Evolutionary conservation across 345 rosid species (phyloP).

Genomic region (Nasturtium officinale): DNA sequence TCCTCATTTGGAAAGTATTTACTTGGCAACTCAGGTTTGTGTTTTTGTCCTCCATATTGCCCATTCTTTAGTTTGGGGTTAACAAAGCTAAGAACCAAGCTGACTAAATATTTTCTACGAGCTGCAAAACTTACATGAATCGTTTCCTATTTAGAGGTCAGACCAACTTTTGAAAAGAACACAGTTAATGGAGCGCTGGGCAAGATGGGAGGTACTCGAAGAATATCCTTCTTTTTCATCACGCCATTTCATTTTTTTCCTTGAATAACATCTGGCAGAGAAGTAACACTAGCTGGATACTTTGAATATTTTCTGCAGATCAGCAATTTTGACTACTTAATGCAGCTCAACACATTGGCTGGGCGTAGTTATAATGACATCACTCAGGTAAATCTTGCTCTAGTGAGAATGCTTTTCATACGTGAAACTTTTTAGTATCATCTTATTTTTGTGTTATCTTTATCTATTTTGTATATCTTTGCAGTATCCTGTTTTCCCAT

Average conservation of each 20-base stretch:
- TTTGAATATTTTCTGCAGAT: constrained; percentile 57
- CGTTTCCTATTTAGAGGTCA: constrained; percentile 62
- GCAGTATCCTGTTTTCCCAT: constrained; percentile 99
- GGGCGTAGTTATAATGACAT: constrained; percentile 98
- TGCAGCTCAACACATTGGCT: constrained; percentile 92
- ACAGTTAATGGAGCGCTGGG: constrained; percentile 93
- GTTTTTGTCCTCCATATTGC: background rate
- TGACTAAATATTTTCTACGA: background rate
- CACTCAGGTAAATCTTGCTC: constrained; percentile 65
- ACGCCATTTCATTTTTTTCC: background rate
- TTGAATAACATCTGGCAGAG: constrained; percentile 14
- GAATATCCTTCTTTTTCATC: constrained; percentile 23
- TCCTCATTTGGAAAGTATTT: constrained; percentile 75
- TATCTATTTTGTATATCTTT: constrained; percentile 36
- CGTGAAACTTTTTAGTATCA: background rate
- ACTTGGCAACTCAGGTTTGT: constrained; percentile 87
- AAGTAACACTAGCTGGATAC: constrained; percentile 24
- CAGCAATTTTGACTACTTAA: constrained; percentile 95
- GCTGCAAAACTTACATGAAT: constrained; percentile 31
- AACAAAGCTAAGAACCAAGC: background rate
- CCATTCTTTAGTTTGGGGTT: constrained; percentile 1
- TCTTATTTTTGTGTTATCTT: constrained; percentile 18
- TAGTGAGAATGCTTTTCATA: constrained; percentile 7
- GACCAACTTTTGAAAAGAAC: constrained; percentile 87
- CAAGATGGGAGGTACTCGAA: constrained; percentile 87